Evolutionary conservation across 2,329 filamentous ascomycete genomes (phyloP).

Genomic region (Colletotrichum sp.): DNA sequence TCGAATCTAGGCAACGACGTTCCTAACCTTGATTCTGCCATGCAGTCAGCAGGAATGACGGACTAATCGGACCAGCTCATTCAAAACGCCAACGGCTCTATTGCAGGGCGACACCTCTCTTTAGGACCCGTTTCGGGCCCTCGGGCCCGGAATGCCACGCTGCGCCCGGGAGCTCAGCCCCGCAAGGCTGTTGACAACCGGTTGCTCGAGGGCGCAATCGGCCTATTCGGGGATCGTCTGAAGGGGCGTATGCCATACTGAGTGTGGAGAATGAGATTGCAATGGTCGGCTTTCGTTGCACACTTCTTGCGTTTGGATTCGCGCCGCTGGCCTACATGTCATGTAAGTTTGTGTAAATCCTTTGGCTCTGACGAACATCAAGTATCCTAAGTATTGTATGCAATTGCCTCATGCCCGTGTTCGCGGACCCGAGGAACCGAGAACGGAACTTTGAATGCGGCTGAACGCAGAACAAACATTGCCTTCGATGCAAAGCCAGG

Average conservation of each 20-base stretch:
- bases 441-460: accelerated
- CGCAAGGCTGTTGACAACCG: neutral
- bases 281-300: neutral
- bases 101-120: accelerated
- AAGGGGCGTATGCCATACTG: neutral
- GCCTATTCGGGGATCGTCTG: too few species aligned
- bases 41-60: neutral
- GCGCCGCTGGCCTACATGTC: neutral
- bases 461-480: neutral
- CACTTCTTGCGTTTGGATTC: neutral
- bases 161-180: neutral
- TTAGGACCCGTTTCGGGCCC: neutral
- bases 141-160: neutral
- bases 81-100: neutral
- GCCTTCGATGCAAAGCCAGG: accelerated
- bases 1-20: neutral
- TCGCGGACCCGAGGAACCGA: neutral
- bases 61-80: neutral
- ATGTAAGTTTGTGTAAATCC: neutral
- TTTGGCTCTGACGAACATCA: neutral
- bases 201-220: neutral
- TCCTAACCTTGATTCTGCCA: neutral
- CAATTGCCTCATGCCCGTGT: neutral
- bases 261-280: accelerated
- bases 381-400: neutral